Conservation (phyloP, 176 grass and related monocot genomes). For the Poa annua region DNA sequence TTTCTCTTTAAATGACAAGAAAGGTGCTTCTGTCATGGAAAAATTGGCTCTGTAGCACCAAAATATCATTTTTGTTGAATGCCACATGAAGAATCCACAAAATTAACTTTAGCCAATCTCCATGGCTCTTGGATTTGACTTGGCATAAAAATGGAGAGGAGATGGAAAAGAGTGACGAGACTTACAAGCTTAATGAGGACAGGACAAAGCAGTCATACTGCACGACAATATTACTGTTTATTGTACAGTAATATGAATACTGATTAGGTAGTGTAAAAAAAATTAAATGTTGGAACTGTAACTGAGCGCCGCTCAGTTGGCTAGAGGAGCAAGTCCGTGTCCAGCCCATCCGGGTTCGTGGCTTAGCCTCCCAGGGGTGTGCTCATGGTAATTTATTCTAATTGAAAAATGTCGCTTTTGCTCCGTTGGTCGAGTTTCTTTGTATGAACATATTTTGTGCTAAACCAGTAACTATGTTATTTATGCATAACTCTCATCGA, state of each 20-base stretch:
- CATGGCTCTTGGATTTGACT: background rate
- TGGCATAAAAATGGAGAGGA: background rate
- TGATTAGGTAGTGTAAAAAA: background rate
- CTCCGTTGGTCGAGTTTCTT: too few relatives aligned
- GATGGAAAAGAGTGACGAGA: background rate
- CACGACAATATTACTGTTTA: background rate
- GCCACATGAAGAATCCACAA: background rate
- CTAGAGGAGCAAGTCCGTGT: background rate
- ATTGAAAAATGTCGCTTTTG: background rate
- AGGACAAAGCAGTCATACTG: background rate
- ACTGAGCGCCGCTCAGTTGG: background rate
- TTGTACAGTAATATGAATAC: background rate
- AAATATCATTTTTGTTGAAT: constrained; percentile 1
- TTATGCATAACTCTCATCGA: background rate
- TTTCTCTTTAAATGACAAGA: constrained; percentile 20
- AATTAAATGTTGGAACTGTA: background rate
- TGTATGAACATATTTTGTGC: constrained; percentile 8
- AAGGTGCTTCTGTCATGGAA: constrained; percentile 16
- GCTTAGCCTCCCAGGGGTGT: background rate
- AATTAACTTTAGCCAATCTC: background rate
- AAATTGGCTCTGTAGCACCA: background rate
- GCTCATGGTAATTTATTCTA: background rate
- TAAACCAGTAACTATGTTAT: constrained; percentile 11
- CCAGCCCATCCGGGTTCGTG: background rate
- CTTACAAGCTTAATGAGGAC: background rate